Evolutionary conservation across 495 filamentous ascomycete genomes (phyloP), one percentile per base, ranked within the genome.

Genomic region (Halenospora varia): DNA sequence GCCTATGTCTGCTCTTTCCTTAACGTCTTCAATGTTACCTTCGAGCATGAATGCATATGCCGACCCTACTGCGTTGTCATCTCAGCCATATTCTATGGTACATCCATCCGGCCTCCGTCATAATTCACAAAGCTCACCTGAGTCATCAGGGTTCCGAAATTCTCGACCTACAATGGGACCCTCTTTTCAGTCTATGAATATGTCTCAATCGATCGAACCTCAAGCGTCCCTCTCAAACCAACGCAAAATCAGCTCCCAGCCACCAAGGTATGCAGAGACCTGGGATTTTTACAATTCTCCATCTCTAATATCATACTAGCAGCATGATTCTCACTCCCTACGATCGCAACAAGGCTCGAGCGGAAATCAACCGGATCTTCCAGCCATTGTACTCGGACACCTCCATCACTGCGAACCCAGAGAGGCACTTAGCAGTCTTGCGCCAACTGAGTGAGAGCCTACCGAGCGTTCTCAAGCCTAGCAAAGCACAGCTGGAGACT

Each of bases 401-500:
- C 6, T 52, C 59, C 24, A 52, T 59, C 25, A 24, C 46, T 15
- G 44, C 65, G n/a, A 45, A 55, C 22, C 53, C 65, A 18, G 55
- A 64, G 3, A 61, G 49, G 15, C 70, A 72, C 51, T 60, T 72
- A 9, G 56, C 62, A 2, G 61, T 66, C 10, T 53, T 73, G 10
- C 55, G 63, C 25, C 59, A 62, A 6, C 53, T 71, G 42, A 65
- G 56, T 19, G 57, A 55, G 2, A 55, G 25, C 15, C 51, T 71
- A 18, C 68, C 67, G 3, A 44, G 45, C 2, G 19, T 60, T 2
- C 53, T 76, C 2, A 66, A 62, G 48, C 73, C 73, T 6, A 72
- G 67, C n/a, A 59, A 61, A 25, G 50, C 63, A 19, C 72, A 76
- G 52, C 61, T 76, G 11, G 63, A 63, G 46, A 74, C 66, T 2